A percentile compares a stretch with the other conserved stretches of the same genome.
Evolutionary conservation across 768 basidiomycete genomes (phyloP).

Genomic region (Naematelia aurantialba): DNA sequence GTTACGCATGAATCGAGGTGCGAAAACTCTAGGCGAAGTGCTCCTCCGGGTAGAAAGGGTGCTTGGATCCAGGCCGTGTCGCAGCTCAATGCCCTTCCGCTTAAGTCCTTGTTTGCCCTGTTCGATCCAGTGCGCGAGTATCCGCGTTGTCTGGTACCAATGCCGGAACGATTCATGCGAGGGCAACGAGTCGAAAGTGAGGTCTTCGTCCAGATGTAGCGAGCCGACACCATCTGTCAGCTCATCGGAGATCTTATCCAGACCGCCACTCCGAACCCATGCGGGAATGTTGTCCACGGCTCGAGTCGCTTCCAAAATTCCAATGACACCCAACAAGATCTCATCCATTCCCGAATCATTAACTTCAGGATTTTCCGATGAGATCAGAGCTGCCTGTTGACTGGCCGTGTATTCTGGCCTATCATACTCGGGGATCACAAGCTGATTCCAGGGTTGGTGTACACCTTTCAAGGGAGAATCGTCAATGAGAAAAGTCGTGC

Average conservation of each 20-base stretch:
- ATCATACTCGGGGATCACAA: conserved; percentile 45
- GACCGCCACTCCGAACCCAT: conserved; percentile 43
- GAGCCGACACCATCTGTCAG: neutral
- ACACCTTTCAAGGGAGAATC: conserved; percentile 46
- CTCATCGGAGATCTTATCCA: conserved; percentile 7
- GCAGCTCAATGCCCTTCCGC: conserved; percentile 24
- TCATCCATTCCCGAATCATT: conserved; percentile 24
- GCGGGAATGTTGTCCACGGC: conserved; percentile 40
- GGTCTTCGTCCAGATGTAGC: neutral
- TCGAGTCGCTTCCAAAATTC: conserved; percentile 38
- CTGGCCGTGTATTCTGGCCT: conserved; percentile 17
- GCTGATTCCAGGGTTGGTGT: conserved; percentile 47
- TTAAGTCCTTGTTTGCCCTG: conserved; percentile 27
- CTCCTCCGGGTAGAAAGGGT: neutral
- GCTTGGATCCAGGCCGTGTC: conserved; percentile 18
- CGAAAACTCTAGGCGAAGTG: neutral
- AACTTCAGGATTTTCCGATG: neutral
- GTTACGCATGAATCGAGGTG: neutral
- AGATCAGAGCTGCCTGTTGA: conserved; percentile 3
- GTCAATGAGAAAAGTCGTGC: conserved; percentile 40
- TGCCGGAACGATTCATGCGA: conserved; percentile 28
- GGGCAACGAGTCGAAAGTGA: conserved; percentile 24
- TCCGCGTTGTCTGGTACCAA: conserved; percentile 25
- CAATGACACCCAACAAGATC: conserved; percentile 42
- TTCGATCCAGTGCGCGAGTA: conserved; percentile 25